Percentiles rank a stretch among this genome's conserved stretches.
Evolutionary conservation across 2,329 filamentous ascomycete genomes (phyloP).

Genomic region (Rugonectria rugulosa): DNA sequence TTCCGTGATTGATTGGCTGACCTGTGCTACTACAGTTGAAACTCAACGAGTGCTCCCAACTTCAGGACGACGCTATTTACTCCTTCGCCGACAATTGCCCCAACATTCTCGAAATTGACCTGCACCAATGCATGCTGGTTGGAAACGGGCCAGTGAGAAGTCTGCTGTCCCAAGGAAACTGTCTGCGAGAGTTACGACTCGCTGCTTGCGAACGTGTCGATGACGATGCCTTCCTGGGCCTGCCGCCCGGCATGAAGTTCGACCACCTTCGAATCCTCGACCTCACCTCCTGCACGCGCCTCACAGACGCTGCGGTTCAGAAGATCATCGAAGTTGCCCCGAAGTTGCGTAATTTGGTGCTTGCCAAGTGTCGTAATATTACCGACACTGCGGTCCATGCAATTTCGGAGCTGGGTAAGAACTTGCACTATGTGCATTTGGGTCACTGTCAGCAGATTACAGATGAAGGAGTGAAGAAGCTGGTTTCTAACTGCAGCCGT

Average conservation of each 20-base stretch:
- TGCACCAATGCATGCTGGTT: slow-evolving; percentile 83
- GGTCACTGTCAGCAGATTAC: slow-evolving; percentile 94
- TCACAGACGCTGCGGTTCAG: slow-evolving; percentile 87
- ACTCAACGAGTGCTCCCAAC: slow-evolving; percentile 88
- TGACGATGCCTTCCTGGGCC: slow-evolving; percentile 84
- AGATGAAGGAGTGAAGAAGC: slow-evolving; percentile 82
- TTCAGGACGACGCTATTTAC: slow-evolving; percentile 82
- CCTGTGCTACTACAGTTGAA: slow-evolving; percentile 69
- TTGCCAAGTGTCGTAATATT: slow-evolving; percentile 93
- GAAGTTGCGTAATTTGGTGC: slow-evolving; percentile 87
- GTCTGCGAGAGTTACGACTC: slow-evolving; percentile 89
- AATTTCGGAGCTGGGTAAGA: slow-evolving; percentile 91
- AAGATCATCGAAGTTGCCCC: slow-evolving; percentile 89
- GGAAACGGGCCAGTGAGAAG: slow-evolving; percentile 85
- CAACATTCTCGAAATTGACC: slow-evolving; percentile 94
- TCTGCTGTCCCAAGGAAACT: slow-evolving; percentile 78
- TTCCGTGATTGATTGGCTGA: slow-evolving; percentile 39
- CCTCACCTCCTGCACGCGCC: slow-evolving; percentile 83
- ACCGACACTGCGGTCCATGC: slow-evolving; percentile 88
- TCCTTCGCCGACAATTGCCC: slow-evolving; percentile 89
- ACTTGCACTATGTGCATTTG: slow-evolving; percentile 94
- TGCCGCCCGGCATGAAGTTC: slow-evolving; percentile 74
- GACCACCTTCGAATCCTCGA: slow-evolving; percentile 94
- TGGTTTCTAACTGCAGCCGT: slow-evolving; percentile 87
- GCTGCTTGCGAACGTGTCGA: slow-evolving; percentile 86